Evolutionary conservation across 306 rosid genomes (phyloP).

Genomic region (Glycine latifolia): DNA sequence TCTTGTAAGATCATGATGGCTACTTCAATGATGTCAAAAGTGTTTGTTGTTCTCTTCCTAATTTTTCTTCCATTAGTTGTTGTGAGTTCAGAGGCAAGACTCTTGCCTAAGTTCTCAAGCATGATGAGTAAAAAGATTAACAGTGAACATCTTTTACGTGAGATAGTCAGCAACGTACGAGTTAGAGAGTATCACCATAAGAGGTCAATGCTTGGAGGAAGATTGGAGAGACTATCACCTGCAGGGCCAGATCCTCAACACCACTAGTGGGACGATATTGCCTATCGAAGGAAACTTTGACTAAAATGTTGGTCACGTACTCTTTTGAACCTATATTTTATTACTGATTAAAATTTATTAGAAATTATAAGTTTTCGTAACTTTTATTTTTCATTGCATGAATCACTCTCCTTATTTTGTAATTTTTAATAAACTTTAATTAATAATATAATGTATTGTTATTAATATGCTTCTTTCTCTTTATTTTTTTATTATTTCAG

Average conservation of each 20-base stretch:
- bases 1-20: slow-evolving; percentile 38
- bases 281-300: background rate
- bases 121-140: slow-evolving; percentile 33
- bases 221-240: slow-evolving; percentile 50
- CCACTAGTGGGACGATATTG: slow-evolving; percentile 47
- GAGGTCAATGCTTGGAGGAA: slow-evolving; percentile 48
- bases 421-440: no score
- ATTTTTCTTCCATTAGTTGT: slow-evolving; percentile 44
- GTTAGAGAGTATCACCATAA: slow-evolving; percentile 7
- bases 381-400: no score
- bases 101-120: slow-evolving; percentile 33
- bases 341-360: no score
- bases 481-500: background rate
- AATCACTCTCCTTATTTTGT: no score
- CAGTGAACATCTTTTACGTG: slow-evolving; percentile 46
- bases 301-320: no score
- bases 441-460: no score
- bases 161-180: slow-evolving; percentile 24
- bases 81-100: slow-evolving; percentile 54
- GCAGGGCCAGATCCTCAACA: slow-evolving; percentile 73
- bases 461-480: no score
- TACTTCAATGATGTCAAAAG: slow-evolving; percentile 46
- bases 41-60: slow-evolving; percentile 41
- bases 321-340: no score
- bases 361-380: no score